Base-by-base conservation (phyloP, 2,329 filamentous ascomycete genomes). In the Hymenoscyphus linearis region DNA sequence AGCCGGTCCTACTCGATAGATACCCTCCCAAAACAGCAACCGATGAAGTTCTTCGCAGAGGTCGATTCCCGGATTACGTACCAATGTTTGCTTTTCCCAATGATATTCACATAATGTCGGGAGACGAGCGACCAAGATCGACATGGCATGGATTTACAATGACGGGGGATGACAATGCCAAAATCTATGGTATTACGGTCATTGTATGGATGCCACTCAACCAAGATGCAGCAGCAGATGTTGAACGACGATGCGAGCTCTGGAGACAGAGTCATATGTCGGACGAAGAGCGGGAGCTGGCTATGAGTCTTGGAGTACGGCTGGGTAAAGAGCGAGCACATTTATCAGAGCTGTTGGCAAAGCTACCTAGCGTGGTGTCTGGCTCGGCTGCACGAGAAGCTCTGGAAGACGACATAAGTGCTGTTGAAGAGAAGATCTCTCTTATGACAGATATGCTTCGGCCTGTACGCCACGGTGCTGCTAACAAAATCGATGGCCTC, bases 1-100 rank as follows among this genome's bases (percentile, higher is more conserved):
- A 99, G 74, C 95, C 95, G 7, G 93, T 96, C n/a, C 79, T 99
- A 25, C 84, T 99, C 34, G 95, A 99, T 75, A 85, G 93, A 74
- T 98, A 98, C 70, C 95, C 95, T 7, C 88, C 91, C 16, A 91
- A 91, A 73, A 84, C 85, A 66, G 89, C 91, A 72, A 81, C 86
- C 25, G 92, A 96, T 62, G 93, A 97, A 68, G 76, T 89, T 57
- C 85, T 90, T 68, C 83, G 89, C 70, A 84, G 95, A 71, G 92
- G 91, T 59, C 87, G 84, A 61, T 98, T 99, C 72, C 95, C 95
- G 0, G 95, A 99, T 73, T 99, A 97, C 71, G 91, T 99, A 18
- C 95, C 95, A 60, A 98, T 99, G 95, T 99, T 99, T 75, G 93
- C 95, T 59, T 99, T 98, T 70, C 95, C 95, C 53, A 97, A 98